Evolutionary conservation across 2,329 filamentous ascomycete species (phyloP).

Genomic region (Fusarium acutatum): DNA sequence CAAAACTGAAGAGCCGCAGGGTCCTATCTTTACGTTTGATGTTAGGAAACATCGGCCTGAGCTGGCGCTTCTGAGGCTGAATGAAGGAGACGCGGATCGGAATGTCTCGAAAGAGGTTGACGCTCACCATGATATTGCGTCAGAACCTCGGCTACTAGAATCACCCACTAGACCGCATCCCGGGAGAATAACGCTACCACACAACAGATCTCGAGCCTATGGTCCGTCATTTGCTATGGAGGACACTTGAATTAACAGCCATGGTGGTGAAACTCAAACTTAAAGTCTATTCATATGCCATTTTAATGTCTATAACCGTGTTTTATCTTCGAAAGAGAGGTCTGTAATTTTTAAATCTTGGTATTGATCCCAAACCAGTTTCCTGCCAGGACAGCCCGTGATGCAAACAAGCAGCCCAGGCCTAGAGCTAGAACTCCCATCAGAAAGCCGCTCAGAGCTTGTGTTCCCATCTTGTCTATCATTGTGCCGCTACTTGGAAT

Average conservation of each 20-base stretch:
- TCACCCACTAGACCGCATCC: background rate
- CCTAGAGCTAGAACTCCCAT: slow-evolving; percentile 2
- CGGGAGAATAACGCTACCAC: background rate
- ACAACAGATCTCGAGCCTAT: background rate
- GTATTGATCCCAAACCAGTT: slow-evolving; percentile 3
- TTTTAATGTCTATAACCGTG: accelerated
- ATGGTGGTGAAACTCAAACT: background rate
- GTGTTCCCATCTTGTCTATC: slow-evolving; percentile 6
- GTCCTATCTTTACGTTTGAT: background rate
- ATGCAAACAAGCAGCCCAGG: background rate
- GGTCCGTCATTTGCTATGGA: background rate
- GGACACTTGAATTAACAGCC: background rate
- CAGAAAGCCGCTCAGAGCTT: background rate
- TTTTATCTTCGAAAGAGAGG: background rate
- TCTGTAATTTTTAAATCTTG: background rate
- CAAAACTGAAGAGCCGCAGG: background rate
- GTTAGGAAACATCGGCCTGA: background rate
- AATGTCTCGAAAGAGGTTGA: background rate
- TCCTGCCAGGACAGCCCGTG: background rate
- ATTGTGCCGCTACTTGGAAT: slow-evolving; percentile 9
- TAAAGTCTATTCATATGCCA: background rate
- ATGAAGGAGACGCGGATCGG: too few relatives aligned
- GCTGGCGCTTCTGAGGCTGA: background rate
- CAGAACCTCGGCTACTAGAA: accelerated
- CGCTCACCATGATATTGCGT: background rate